Evolutionary conservation across 176 grass and related monocot species (phyloP), one percentile per base, ranked within the genome.

Genomic region (Poa annua): DNA sequence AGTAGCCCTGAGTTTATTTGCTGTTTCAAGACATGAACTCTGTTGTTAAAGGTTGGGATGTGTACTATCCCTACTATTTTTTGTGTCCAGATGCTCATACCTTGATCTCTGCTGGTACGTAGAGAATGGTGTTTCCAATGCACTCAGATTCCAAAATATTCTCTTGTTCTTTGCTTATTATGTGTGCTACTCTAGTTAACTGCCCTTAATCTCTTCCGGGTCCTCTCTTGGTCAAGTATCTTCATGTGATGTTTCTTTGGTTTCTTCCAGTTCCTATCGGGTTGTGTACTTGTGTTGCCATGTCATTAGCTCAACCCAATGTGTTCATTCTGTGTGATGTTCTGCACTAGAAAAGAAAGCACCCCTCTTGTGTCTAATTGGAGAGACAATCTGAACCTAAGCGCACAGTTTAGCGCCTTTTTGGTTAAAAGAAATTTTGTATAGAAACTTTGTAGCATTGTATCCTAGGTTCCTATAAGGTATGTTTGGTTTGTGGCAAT

Each of bases 61-160:
- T 17, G 66, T 83, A 72, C 35, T 14, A 41, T 65, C 45, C 26
- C 50, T 59, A 83, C 79, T 79, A 66, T 74, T 83, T 86, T 86
- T 86, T 90, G 57, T 67, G 32, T 83, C 39, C 49, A 86, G 75
- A 86, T 90, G 80, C 88, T 86, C 51, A 49, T 54, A 66, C 56
- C 56, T 82, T 64, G 63, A 72, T 72, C 42, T 72, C 42, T 26
- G 88, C 24, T 76, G 76, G 53, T 51, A 61, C 62, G 16, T 73
- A 49, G 38, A 66, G 36, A 71, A 86, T 50, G 74, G 16, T 83
- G 84, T 67, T 75, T 69, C 84, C 88, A 52, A 75, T 68, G 84
- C 4, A 32, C 64, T 66, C 84, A 83, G 59, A 79, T 67, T 76
- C 74, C 84, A 60, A 90, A 79, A 90, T 67, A 79, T 90, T 90